Percentiles rank a stretch among this genome's conserved stretches.
Conservation (phyloP, 2,329 filamentous ascomycete species). For the Colletotrichum sp. region DNA sequence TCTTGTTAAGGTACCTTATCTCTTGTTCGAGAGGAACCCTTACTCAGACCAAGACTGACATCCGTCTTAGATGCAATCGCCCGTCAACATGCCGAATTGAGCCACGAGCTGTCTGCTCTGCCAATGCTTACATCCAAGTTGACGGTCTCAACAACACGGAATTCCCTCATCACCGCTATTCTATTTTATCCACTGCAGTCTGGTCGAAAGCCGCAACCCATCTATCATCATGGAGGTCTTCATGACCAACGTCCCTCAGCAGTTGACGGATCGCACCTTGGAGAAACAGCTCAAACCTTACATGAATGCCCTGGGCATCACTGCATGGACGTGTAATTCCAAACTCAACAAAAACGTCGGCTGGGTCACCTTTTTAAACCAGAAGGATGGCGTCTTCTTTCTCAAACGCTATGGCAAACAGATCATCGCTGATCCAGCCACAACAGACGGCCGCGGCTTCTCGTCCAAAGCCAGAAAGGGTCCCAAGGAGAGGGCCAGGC, state of each 20-base stretch:
- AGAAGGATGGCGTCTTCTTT: conserved; percentile 45
- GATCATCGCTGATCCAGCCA: conserved; percentile 1
- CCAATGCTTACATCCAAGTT: background rate
- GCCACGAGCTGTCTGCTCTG: background rate
- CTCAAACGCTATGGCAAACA: conserved; percentile 39
- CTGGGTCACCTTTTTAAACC: conserved; percentile 47
- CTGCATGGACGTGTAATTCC: conserved; percentile 49
- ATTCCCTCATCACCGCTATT: background rate
- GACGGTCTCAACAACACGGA: background rate
- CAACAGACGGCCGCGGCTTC: background rate
- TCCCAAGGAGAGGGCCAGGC: conserved; percentile 27
- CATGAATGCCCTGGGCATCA: conserved; percentile 44
- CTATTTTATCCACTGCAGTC: background rate
- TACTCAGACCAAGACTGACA: background rate
- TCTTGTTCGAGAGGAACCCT: background rate
- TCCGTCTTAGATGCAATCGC: background rate
- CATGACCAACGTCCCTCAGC: conserved; percentile 45
- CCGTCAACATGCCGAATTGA: background rate
- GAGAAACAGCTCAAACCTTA: conserved; percentile 41
- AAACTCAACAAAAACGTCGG: conserved; percentile 35
- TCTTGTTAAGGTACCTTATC: background rate
- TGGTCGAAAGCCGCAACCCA: background rate
- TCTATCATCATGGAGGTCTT: conserved; percentile 48
- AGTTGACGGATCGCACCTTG: conserved; percentile 43
- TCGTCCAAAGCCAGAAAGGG: background rate